phyloP scores from a whole-genome alignment of 257 asterid species.

The Leptodermis oblonga region DNA sequence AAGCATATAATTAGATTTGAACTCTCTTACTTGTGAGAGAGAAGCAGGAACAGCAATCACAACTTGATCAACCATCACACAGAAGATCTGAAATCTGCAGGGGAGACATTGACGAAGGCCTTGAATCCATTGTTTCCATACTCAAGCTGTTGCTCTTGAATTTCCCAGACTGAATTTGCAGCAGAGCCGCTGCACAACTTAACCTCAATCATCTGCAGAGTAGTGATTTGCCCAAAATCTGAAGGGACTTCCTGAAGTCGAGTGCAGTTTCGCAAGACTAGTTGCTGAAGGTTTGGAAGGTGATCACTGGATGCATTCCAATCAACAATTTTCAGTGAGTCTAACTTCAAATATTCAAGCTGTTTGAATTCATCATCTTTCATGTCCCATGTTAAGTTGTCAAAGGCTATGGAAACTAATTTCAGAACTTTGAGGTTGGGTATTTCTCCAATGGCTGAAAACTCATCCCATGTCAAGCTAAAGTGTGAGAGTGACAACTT shows the following conservation, averaged over 20 bases:
- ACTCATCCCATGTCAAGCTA: slow-evolving; percentile 1
- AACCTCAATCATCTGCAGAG: not conserved
- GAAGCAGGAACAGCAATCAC: not conserved
- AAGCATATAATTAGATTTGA: too few species aligned
- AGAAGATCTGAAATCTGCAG: not conserved
- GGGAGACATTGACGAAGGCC: not conserved
- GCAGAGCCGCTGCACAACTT: not conserved
- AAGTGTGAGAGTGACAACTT: not conserved
- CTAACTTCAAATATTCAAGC: slow-evolving; percentile 1
- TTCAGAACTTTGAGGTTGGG: slow-evolving; percentile 1
- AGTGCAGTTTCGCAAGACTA: not conserved
- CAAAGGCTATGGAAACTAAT: not conserved
- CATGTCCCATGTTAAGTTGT: not conserved
- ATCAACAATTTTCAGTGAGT: not conserved
- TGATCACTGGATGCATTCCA: slow-evolving; percentile 7
- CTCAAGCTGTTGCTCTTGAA: not conserved
- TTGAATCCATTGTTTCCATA: not conserved
- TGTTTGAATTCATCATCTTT: not conserved
- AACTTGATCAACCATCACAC: not conserved
- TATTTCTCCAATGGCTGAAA: not conserved
- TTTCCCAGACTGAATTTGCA: not conserved
- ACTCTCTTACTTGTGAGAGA: too few species aligned
- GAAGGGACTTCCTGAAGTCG: not conserved
- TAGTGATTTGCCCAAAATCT: not conserved
- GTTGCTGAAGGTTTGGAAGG: not conserved